Conservation (phyloP, 2,329 filamentous ascomycete species). For the Diaporthe nobilis region DNA sequence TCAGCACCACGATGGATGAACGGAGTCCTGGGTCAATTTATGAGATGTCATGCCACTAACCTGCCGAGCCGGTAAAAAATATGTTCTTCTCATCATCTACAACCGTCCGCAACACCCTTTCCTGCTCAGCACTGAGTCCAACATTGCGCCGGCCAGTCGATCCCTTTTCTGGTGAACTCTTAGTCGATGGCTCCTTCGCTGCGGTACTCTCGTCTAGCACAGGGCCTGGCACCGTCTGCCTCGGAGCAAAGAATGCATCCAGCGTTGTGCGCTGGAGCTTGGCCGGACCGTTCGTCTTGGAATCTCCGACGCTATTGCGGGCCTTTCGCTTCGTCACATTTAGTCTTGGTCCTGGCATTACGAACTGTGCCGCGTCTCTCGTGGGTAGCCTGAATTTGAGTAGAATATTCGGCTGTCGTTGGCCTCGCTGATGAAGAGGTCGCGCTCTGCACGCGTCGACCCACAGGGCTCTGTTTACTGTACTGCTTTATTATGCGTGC, state of each 20-base stretch:
- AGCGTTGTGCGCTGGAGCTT: constrained; percentile 3
- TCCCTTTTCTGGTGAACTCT: no score
- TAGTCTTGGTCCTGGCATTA: not conserved
- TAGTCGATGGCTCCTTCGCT: not conserved
- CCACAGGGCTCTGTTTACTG: constrained; percentile 19
- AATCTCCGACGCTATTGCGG: not conserved
- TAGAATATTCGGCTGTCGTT: not conserved
- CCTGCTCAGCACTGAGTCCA: constrained; percentile 77
- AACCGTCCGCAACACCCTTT: constrained; percentile 75
- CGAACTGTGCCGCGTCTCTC: not conserved
- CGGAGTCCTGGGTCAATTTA: fast-evolving
- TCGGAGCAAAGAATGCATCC: constrained; percentile 28
- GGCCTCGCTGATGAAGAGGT: not conserved
- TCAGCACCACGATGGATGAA: not conserved
- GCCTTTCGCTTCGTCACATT: constrained; percentile 13
- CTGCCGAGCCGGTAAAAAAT: constrained; percentile 81
- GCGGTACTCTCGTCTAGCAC: no score
- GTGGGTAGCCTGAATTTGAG: not conserved
- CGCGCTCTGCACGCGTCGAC: constrained; percentile 31
- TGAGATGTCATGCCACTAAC: not conserved
- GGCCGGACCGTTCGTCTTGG: not conserved
- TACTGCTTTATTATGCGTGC: not conserved
- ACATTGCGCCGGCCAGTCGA: no score
- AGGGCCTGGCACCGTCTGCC: not conserved
- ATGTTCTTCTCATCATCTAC: constrained; percentile 77